phyloP scores from a whole-genome alignment of 768 basidiomycete species.

The Gelatoporia subvermispora region DNA sequence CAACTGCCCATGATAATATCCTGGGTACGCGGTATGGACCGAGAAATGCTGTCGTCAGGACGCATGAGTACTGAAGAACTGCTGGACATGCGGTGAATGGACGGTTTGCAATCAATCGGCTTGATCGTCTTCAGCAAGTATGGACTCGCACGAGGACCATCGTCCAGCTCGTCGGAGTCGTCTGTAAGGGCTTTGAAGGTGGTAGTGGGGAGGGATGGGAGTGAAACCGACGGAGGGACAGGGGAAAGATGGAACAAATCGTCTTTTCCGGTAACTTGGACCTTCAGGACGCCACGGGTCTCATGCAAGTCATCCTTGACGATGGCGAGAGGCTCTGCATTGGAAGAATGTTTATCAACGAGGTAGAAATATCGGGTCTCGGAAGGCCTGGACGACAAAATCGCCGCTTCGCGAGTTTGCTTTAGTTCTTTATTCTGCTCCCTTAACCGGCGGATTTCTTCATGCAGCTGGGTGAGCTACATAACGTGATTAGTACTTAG shows the following conservation, averaged over 20 bases:
- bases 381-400: slow-evolving; percentile 5
- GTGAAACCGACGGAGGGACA: slow-evolving; percentile 18
- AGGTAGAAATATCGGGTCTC: slow-evolving; percentile 15
- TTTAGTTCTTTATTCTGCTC: slow-evolving; percentile 18
- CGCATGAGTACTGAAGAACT: slow-evolving; percentile 13
- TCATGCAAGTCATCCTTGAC: slow-evolving; percentile 13
- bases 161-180: slow-evolving; percentile 19
- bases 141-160: slow-evolving; percentile 10
- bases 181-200: slow-evolving; percentile 20
- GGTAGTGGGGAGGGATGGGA: slow-evolving; percentile 16
- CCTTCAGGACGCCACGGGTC: slow-evolving; percentile 5
- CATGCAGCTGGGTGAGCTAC: slow-evolving; percentile 11
- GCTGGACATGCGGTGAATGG: slow-evolving; percentile 15
- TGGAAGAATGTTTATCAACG: slow-evolving; percentile 9
- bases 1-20: slow-evolving; percentile 25
- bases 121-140: slow-evolving; percentile 11
- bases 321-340: slow-evolving; percentile 14
- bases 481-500: not conserved
- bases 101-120: slow-evolving; percentile 20
- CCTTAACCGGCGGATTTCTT: slow-evolving; percentile 17
- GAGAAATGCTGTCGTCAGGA: slow-evolving; percentile 12
- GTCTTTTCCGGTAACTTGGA: slow-evolving; percentile 12
- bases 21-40: slow-evolving; percentile 19
- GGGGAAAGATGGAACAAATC: slow-evolving; percentile 22
- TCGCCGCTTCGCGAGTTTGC: slow-evolving; percentile 8